Percentiles rank a stretch among this genome's conserved stretches.
Evolutionary conservation across 345 rosid genomes (phyloP).

Genomic region (Eucalyptus marginata): DNA sequence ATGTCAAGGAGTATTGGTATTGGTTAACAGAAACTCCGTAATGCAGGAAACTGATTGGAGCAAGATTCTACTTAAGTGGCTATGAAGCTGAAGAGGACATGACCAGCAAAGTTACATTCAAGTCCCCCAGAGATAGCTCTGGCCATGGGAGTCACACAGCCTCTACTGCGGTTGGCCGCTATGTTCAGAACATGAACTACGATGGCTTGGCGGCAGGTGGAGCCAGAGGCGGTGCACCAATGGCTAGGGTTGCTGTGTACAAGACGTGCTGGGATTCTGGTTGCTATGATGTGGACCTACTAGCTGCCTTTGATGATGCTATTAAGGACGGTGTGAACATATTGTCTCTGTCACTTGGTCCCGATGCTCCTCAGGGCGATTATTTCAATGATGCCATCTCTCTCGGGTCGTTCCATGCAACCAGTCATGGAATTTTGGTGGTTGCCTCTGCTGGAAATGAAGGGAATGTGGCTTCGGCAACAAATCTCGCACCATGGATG

Average conservation of each 20-base stretch:
- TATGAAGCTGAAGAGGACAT: conserved; percentile 40
- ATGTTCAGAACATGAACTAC: conserved; percentile 28
- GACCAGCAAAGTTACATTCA: conserved; percentile 8
- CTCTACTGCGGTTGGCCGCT: conserved; percentile 46
- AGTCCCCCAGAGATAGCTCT: conserved; percentile 41
- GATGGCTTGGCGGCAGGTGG: conserved; percentile 37
- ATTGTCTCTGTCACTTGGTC: conserved; percentile 43
- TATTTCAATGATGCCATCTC: conserved; percentile 48
- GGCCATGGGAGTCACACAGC: conserved; percentile 58
- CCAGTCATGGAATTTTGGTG: conserved; percentile 30
- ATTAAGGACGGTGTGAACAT: conserved; percentile 42
- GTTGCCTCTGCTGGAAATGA: conserved; percentile 47
- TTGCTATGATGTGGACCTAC: conserved; percentile 40
- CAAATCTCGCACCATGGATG: conserved; percentile 57
- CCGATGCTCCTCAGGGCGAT: conserved; percentile 39
- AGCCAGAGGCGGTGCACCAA: conserved; percentile 52
- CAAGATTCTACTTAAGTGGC: conserved; percentile 35
- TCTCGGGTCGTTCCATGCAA: conserved; percentile 49
- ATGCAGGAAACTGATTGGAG: conserved; percentile 44
- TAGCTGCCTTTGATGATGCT: conserved; percentile 51
- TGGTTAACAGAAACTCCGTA: neutral
- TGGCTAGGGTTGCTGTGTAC: conserved; percentile 47
- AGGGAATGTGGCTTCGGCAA: conserved; percentile 30
- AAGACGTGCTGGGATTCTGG: conserved; percentile 45
- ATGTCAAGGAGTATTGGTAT: neutral